These are phyloP conservation scores for Kandelia obovata DNA, from an alignment of 345 rosid species.

Conservation along the genomic window DNA sequence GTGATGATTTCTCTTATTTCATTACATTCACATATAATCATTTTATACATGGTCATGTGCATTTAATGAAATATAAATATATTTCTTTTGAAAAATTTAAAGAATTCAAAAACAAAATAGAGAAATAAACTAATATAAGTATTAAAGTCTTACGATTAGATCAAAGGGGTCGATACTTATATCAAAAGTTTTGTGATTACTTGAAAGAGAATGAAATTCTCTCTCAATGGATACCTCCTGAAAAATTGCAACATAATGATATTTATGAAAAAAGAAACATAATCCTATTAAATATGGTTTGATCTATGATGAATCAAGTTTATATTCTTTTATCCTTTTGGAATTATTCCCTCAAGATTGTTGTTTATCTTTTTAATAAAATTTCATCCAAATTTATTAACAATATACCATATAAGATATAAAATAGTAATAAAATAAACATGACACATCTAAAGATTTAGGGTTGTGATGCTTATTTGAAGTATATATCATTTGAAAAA, in stretches of 20 bases:
- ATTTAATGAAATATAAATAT: no score
- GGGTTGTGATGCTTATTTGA: background rate
- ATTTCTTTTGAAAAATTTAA: no score
- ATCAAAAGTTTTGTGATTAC: background rate
- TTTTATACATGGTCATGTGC: no score
- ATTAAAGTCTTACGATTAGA: no score
- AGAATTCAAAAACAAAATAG: no score
- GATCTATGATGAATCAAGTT: background rate
- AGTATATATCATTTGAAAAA: background rate
- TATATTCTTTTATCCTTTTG: background rate
- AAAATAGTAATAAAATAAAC: background rate
- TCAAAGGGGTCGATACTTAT: no score
- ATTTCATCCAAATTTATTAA: background rate
- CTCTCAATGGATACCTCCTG: background rate
- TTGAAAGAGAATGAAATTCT: background rate
- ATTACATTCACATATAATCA: no score
- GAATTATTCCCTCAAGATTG: no score
- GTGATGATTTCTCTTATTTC: no score
- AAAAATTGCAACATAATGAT: background rate
- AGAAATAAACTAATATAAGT: no score
- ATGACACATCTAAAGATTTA: background rate
- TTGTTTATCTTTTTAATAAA: background rate
- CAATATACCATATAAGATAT: no score
- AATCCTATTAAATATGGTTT: background rate
- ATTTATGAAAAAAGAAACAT: no score